Base-by-base conservation (phyloP, 2,329 filamentous ascomycete genomes). In the Apiospora pterosperma region DNA sequence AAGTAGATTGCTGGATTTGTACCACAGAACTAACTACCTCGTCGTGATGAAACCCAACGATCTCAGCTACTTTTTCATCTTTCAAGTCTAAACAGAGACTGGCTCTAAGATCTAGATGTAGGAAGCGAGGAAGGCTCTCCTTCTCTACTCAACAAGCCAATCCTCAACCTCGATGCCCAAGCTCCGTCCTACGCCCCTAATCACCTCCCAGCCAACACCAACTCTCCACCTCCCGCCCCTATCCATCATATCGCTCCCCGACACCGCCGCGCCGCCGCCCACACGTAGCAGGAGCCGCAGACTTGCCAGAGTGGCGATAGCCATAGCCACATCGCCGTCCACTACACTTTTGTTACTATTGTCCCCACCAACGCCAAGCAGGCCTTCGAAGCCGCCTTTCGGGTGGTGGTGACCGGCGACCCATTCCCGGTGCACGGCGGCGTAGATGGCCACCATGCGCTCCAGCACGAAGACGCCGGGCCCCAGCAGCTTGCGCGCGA, bases 81-180 rank as follows among this genome's bases (percentile, higher is more conserved):
- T 34, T 55, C 19, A 34, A 55, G 48, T 28, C 19, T 34, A 55
- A 8, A n/a, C 19, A 44, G 48, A 19, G 28, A 55, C 28, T 55
- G 28, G 12, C 8, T 55, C 8, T 5, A 7, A 5, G 12, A 41
- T n/a, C n/a, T n/a, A n/a, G n/a, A n/a, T n/a, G n/a, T 41, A 41
- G 1, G n/a, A 5, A 7, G 8, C 2, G 38, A 19, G 38, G 16
- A 12, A 11, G n/a, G 25, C n/a, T n/a, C 10, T 2, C 23, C 11
- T 21, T 23, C 28, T 63, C 74, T 75, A 92, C 68, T 92, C 90
- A 60, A 89, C 83, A 63, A 92, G 77, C 84, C 90, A 94, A 74
- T 95, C 92, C 67, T 92, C 88, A 14, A 93, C 84, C 75, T 93
- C 91, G n/a, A 96, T 83, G 2, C 90, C 90, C 62, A 96, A 85